Percentiles rank a stretch among this genome's conserved stretches.
Conservation (phyloP, 1,139 yeast genomes). For the Zygosaccharomyces pseudobailii region DNA sequence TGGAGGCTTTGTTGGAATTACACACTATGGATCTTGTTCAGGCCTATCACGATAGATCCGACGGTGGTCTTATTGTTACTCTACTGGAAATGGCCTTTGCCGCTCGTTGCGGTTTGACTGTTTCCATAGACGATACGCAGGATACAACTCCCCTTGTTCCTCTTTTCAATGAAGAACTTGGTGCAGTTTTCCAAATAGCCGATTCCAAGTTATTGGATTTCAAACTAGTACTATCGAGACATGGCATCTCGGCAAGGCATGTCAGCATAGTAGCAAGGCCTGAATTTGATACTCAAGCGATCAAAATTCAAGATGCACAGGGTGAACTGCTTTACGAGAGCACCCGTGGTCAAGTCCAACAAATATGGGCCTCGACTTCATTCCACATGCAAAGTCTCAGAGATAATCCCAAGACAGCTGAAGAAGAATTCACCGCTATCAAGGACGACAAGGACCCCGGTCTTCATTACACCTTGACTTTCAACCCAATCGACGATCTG, state of each 20-base stretch:
- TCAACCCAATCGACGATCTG: slow-evolving; percentile 47
- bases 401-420: slow-evolving; percentile 89
- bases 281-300: slow-evolving; percentile 45
- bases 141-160: slow-evolving; percentile 42
- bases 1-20: slow-evolving; percentile 61
- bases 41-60: slow-evolving; percentile 95
- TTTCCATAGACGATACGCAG: slow-evolving; percentile 35
- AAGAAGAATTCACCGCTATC: slow-evolving; percentile 74
- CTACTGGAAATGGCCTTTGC: slow-evolving; percentile 96
- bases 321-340: slow-evolving; percentile 42
- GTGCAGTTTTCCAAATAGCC: slow-evolving; percentile 89
- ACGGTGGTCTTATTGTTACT: slow-evolving; percentile 90
- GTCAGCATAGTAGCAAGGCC: slow-evolving; percentile 68
- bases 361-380: slow-evolving; percentile 84
- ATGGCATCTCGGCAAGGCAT: slow-evolving; percentile 54
- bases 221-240: slow-evolving; percentile 45
- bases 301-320: slow-evolving; percentile 49
- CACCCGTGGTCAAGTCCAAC: slow-evolving; percentile 70
- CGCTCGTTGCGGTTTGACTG: slow-evolving; percentile 74
- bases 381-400: slow-evolving; percentile 85
- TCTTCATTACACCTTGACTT: slow-evolving; percentile 72
- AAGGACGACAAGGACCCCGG: slow-evolving; percentile 88
- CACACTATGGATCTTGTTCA: slow-evolving; percentile 64
- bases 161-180: slow-evolving; percentile 89
- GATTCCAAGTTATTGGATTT: slow-evolving; percentile 52